Evolutionary conservation across 2,329 filamentous ascomycete genomes (phyloP).

Genomic region (Aspergillus fumigatiaffinis): DNA sequence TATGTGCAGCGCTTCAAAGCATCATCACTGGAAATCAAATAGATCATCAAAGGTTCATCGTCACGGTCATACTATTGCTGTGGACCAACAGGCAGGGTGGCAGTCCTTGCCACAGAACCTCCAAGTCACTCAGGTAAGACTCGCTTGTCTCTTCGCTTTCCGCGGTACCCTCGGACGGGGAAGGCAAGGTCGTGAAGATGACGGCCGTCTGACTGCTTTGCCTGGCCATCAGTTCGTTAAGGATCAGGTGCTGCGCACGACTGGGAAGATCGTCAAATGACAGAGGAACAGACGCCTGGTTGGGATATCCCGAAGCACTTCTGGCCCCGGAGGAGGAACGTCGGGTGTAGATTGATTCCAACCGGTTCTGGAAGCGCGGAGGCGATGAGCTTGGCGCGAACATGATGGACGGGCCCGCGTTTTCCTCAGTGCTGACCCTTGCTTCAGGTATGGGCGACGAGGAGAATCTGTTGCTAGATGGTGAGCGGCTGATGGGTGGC

Average conservation of each 20-base stretch:
- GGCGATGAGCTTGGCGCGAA: constrained; percentile 55
- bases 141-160: constrained; percentile 66
- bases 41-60: constrained; percentile 38
- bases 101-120: constrained; percentile 71
- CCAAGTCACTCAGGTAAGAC: constrained; percentile 71
- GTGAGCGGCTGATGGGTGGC: constrained; percentile 25
- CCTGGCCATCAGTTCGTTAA: constrained; percentile 76
- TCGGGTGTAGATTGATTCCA: constrained; percentile 38
- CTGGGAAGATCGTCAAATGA: constrained; percentile 85
- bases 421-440: constrained; percentile 61
- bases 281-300: constrained; percentile 62
- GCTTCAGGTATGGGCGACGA: constrained; percentile 70
- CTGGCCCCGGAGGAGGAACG: constrained; percentile 22
- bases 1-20: neutral
- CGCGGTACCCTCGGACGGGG: constrained; percentile 72
- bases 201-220: constrained; percentile 70
- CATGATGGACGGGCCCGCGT: constrained; percentile 67
- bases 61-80: constrained; percentile 88
- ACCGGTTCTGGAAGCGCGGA: constrained; percentile 23
- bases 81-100: constrained; percentile 75
- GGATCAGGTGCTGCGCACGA: constrained; percentile 77
- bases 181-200: constrained; percentile 77
- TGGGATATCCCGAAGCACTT: constrained; percentile 47
- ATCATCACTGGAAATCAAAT: constrained; percentile 4
- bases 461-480: constrained; percentile 54